Conservation (phyloP, 2,329 filamentous ascomycete genomes). For the Fusarium denticulatum region DNA sequence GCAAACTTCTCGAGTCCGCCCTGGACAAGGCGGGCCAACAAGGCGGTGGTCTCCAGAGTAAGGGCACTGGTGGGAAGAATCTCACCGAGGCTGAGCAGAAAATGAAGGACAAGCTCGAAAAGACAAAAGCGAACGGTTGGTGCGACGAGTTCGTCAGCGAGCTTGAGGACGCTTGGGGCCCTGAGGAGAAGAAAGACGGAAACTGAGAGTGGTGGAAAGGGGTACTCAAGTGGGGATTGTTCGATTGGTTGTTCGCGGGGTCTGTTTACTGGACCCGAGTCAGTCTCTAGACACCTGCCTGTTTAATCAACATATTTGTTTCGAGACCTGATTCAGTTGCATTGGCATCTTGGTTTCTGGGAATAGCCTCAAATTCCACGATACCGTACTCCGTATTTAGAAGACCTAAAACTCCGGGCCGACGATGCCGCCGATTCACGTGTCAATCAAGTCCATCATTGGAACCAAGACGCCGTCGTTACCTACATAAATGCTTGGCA, state of each 20-base stretch:
- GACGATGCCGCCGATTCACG: constrained; percentile 14
- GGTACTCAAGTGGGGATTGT: background rate
- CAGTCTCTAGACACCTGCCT: background rate
- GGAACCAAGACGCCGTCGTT: background rate
- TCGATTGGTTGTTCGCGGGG: background rate
- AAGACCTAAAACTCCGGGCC: background rate
- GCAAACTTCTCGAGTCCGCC: background rate
- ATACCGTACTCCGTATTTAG: background rate
- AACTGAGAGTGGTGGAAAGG: background rate
- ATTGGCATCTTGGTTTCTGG: background rate
- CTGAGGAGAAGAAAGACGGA: background rate
- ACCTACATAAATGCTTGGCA: background rate
- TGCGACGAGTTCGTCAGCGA: constrained; percentile 9
- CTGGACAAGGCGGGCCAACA: background rate
- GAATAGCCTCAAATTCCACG: constrained; percentile 23
- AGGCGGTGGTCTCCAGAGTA: background rate
- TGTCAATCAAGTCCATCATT: background rate
- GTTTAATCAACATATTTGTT: background rate
- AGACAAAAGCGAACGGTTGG: constrained; percentile 21
- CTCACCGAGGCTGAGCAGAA: background rate
- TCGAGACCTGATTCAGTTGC: background rate
- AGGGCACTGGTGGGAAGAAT: background rate
- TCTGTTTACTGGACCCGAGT: background rate
- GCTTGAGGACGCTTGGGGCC: background rate
- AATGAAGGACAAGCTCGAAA: background rate